These are phyloP conservation scores for Parietaria judaica DNA, from an alignment of 306 rosid species.

Conservation along the genomic window DNA sequence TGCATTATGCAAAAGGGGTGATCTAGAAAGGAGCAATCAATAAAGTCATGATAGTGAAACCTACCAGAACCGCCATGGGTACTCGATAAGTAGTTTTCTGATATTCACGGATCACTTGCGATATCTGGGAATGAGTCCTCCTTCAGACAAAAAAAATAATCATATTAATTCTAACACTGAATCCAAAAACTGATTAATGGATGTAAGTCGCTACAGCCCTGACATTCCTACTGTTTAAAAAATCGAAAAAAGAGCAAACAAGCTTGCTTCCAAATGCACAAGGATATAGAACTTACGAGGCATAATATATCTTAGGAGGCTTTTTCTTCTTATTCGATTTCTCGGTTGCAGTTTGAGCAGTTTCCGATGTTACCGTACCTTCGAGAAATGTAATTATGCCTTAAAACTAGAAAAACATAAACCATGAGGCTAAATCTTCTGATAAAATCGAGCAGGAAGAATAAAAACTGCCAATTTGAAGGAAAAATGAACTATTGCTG, in stretches of 20 bases:
- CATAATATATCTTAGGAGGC: slow-evolving; percentile 67
- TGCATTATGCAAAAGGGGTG: too few relatives aligned
- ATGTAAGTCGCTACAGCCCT: too few relatives aligned
- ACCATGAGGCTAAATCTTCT: too few relatives aligned
- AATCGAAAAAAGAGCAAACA: background rate
- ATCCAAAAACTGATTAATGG: background rate
- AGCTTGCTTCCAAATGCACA: too few relatives aligned
- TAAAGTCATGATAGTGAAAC: slow-evolving; percentile 11
- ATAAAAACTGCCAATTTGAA: background rate
- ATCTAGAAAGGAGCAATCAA: too few relatives aligned
- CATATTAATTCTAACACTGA: slow-evolving; percentile 6
- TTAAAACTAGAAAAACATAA: background rate
- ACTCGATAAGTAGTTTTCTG: slow-evolving; percentile 79
- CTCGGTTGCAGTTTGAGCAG: slow-evolving; percentile 22
- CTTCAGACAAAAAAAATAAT: slow-evolving; percentile 31
- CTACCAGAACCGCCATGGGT: slow-evolving; percentile 85
- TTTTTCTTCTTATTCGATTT: slow-evolving; percentile 53
- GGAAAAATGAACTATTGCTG: too few relatives aligned
- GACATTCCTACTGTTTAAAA: background rate
- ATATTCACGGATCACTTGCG: slow-evolving; percentile 80
- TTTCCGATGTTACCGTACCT: slow-evolving; percentile 32
- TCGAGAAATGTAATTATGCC: background rate
- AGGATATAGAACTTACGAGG: slow-evolving; percentile 53
- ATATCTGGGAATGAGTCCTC: slow-evolving; percentile 95
- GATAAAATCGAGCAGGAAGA: background rate